phyloP scores from a whole-genome alignment of 352 stramenopile genomes.

The Phytophthora uliginosa region DNA sequence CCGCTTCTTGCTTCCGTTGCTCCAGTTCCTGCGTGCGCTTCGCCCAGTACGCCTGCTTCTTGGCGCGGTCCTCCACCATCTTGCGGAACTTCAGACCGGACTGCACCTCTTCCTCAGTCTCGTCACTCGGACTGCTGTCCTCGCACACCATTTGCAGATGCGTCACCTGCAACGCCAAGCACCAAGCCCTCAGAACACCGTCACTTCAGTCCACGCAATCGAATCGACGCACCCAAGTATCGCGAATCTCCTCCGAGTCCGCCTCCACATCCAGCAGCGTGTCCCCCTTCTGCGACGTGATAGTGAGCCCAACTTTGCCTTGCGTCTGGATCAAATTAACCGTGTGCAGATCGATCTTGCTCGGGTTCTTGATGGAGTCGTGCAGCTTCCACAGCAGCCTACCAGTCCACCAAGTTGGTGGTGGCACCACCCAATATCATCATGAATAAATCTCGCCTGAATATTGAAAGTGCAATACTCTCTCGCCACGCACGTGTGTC shows the following conservation, averaged over 20 bases:
- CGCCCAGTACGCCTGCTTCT: constrained; percentile 85
- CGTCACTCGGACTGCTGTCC: constrained; percentile 48
- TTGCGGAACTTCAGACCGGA: constrained; percentile 66
- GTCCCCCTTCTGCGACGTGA: constrained; percentile 73
- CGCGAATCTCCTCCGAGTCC: constrained; percentile 63
- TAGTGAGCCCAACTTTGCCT: constrained; percentile 51
- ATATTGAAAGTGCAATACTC: background rate
- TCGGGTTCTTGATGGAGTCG: constrained; percentile 59
- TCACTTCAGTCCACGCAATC: background rate
- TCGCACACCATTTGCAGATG: constrained; percentile 83
- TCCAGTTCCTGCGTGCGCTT: constrained; percentile 84
- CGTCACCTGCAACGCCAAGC: constrained; percentile 47
- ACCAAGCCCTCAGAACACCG: background rate
- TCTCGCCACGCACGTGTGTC: constrained; percentile 52
- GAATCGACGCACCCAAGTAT: constrained; percentile 64
- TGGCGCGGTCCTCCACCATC: constrained; percentile 79
- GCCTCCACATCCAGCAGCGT: constrained; percentile 80
- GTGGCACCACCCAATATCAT: no score
- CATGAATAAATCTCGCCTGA: background rate
- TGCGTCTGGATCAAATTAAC: constrained; percentile 67
- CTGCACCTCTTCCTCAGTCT: constrained; percentile 44
- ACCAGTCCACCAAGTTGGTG: background rate
- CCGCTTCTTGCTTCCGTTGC: constrained; percentile 76
- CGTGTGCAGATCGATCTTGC: constrained; percentile 58
- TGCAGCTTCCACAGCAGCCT: constrained; percentile 81